phyloP scores from a whole-genome alignment of 768 basidiomycete genomes.

The Tricholoma hemisulphureum region DNA sequence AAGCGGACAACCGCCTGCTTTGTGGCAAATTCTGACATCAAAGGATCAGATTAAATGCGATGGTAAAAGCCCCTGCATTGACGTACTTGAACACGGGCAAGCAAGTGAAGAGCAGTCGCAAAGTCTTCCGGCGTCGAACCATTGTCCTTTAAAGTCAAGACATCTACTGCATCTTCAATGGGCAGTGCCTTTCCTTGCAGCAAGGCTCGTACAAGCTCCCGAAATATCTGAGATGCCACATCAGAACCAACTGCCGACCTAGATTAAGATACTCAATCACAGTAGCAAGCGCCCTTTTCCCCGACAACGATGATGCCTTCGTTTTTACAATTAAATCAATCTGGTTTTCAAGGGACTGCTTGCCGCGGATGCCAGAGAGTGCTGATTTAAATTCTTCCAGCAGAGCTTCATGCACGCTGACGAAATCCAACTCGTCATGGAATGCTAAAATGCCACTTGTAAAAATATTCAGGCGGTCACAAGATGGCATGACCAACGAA shows the following conservation, averaged over 20 bases:
- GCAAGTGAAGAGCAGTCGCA: constrained; percentile 64
- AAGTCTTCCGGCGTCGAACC: constrained; percentile 56
- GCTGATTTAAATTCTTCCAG: constrained; percentile 57
- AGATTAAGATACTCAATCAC: constrained; percentile 31
- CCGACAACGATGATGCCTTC: constrained; percentile 48
- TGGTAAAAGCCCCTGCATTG: background rate
- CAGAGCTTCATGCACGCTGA: constrained; percentile 78
- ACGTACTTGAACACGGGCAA: constrained; percentile 53
- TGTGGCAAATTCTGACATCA: constrained; percentile 61
- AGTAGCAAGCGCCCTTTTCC: constrained; percentile 50
- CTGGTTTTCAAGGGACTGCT: constrained; percentile 66
- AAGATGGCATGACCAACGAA: constrained; percentile 23
- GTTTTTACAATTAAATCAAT: constrained; percentile 58
- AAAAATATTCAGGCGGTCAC: constrained; percentile 1
- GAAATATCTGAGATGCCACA: constrained; percentile 51
- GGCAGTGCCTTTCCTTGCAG: constrained; percentile 73
- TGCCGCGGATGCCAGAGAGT: constrained; percentile 48
- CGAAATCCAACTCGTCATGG: constrained; percentile 84
- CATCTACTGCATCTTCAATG: constrained; percentile 79
- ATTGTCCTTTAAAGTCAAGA: constrained; percentile 86
- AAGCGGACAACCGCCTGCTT: constrained; percentile 63
- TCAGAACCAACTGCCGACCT: constrained; percentile 22
- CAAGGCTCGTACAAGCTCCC: constrained; percentile 61
- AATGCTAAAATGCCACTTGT: constrained; percentile 51
- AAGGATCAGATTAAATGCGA: background rate